phyloP scores from a whole-genome alignment of 2,329 filamentous ascomycete genomes.

The Cladosporium sp. region DNA sequence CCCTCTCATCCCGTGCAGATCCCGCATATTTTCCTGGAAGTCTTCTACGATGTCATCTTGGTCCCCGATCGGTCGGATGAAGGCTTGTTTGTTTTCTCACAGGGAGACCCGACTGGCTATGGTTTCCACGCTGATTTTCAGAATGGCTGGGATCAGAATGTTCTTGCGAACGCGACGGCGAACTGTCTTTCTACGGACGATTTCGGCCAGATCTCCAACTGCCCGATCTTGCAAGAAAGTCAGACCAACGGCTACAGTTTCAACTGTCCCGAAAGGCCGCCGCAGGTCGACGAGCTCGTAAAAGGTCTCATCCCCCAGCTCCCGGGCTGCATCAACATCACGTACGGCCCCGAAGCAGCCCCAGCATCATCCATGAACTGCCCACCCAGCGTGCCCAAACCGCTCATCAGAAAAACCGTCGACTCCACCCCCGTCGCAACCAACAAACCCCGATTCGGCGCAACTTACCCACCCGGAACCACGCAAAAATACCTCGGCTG shows the following conservation, averaged over 20 bases:
- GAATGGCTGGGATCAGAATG: constrained; percentile 44
- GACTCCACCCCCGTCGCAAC: constrained; percentile 29
- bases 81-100: constrained; percentile 44
- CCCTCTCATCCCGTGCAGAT: constrained; percentile 35
- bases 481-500: constrained; percentile 34
- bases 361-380: constrained; percentile 29
- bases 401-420: constrained; percentile 25
- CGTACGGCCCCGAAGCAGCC: constrained; percentile 27
- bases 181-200: constrained; percentile 33
- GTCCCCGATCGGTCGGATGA: constrained; percentile 33
- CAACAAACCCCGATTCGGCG: constrained; percentile 24
- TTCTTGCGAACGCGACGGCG: constrained; percentile 37
- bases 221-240: constrained; percentile 28
- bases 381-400: constrained; percentile 18
- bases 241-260: constrained; percentile 24
- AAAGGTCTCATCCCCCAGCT: constrained; percentile 28
- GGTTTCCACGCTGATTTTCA: constrained; percentile 54
- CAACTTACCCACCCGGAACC: constrained; percentile 13
- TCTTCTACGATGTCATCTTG: constrained; percentile 31
- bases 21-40: constrained; percentile 40
- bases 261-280: constrained; percentile 30
- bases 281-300: constrained; percentile 28
- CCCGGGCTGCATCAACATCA: constrained; percentile 33
- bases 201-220: constrained; percentile 33
- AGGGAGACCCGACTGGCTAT: constrained; percentile 48